A percentile compares a stretch with the other conserved stretches of the same genome.
These are phyloP conservation scores for Calocybe gangraenosa DNA, from an alignment of 768 basidiomycete species.

Conservation along the genomic window DNA sequence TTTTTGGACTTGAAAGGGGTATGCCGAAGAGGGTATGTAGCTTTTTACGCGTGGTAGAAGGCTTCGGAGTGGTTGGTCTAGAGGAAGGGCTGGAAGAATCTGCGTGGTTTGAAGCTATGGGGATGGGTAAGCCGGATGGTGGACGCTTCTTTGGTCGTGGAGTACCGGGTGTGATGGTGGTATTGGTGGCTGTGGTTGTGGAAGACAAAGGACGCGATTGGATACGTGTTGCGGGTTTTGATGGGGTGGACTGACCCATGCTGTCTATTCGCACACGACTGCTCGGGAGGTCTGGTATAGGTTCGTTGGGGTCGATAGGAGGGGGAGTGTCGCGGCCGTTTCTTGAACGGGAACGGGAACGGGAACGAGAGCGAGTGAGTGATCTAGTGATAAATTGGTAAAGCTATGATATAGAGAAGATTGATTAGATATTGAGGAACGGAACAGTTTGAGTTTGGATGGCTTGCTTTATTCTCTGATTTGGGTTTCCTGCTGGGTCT, in stretches of 20 bases:
- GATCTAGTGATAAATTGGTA: constrained; percentile 55
- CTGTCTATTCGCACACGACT: constrained; percentile 11
- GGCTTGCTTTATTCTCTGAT: constrained; percentile 43
- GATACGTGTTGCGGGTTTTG: constrained; percentile 46
- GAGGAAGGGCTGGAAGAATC: constrained; percentile 16
- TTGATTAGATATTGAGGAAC: constrained; percentile 7
- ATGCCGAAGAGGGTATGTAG: constrained; percentile 45
- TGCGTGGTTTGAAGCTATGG: constrained; percentile 9
- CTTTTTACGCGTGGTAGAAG: constrained; percentile 34
- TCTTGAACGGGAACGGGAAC: constrained; percentile 40
- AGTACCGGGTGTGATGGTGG: constrained; percentile 56
- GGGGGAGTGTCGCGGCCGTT: constrained; percentile 19
- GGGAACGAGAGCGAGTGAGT: constrained; percentile 55
- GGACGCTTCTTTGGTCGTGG: constrained; percentile 33
- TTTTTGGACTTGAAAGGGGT: constrained; percentile 31
- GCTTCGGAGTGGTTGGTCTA: constrained; percentile 29
- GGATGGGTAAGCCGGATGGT: constrained; percentile 25
- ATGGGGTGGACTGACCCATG: constrained; percentile 23
- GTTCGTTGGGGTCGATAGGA: constrained; percentile 15
- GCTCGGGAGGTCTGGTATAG: constrained; percentile 20
- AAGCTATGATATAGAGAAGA: constrained; percentile 40
- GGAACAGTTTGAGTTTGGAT: constrained; percentile 7
- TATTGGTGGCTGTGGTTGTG: constrained; percentile 58
- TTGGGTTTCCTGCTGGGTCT: constrained; percentile 36
- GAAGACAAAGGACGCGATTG: constrained; percentile 63